phyloP scores from a whole-genome alignment of 2,329 filamentous ascomycete species.

The Colletotrichum trifolii region DNA sequence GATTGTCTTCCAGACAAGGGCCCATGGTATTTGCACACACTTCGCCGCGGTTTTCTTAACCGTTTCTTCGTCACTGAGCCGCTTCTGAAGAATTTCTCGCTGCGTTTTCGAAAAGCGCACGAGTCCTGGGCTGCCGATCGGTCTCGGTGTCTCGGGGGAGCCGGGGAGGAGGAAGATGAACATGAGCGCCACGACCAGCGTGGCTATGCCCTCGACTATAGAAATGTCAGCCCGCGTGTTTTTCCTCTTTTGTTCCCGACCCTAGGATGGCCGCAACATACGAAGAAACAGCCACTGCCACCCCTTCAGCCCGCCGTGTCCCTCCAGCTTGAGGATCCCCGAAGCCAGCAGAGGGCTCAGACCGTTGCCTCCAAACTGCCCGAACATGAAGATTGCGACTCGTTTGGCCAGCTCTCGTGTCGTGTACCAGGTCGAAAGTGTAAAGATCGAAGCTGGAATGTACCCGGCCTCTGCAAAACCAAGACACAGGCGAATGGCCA shows the following conservation, averaged over 20 bases:
- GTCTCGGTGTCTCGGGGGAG: slow-evolving; percentile 52
- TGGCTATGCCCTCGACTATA: slow-evolving; percentile 57
- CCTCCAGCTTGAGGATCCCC: slow-evolving; percentile 58
- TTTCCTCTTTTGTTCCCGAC: neutral
- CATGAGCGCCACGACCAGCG: slow-evolving; percentile 50
- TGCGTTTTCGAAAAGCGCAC: slow-evolving; percentile 50
- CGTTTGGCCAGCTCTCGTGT: slow-evolving; percentile 57
- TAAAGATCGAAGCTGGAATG: slow-evolving; percentile 63
- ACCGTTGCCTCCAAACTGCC: slow-evolving; percentile 63
- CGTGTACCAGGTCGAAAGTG: slow-evolving; percentile 62
- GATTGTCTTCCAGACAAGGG: slow-evolving; percentile 56
- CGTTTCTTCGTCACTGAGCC: slow-evolving; percentile 48
- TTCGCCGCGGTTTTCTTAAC: slow-evolving; percentile 46
- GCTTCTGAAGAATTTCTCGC: slow-evolving; percentile 45
- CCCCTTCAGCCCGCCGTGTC: slow-evolving; percentile 51
- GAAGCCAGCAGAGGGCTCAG: slow-evolving; percentile 60
- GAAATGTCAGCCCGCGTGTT: neutral
- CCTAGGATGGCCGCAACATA: slow-evolving; percentile 38
- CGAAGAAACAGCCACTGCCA: slow-evolving; percentile 65
- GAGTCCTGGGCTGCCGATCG: slow-evolving; percentile 51
- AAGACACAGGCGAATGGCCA: slow-evolving; percentile 55
- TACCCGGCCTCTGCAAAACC: slow-evolving; percentile 63
- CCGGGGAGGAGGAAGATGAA: slow-evolving; percentile 56
- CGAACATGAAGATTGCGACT: slow-evolving; percentile 63
- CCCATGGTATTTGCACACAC: slow-evolving; percentile 49